Conservation (phyloP, 495 filamentous ascomycete species). For the Penicillium macrosclerotiorum region DNA sequence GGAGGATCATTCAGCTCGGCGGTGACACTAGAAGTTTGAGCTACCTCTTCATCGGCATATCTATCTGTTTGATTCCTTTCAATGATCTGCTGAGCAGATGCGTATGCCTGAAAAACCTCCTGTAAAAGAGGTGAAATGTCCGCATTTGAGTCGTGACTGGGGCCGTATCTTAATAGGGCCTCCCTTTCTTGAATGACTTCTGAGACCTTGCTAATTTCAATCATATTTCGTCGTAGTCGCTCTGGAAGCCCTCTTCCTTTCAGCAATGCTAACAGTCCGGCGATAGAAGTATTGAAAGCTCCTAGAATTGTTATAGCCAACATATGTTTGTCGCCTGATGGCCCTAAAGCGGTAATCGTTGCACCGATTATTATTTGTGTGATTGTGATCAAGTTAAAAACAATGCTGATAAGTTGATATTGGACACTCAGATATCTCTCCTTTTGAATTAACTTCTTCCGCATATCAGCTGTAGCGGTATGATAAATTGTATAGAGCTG, state of each 20-base stretch:
- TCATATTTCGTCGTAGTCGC: slow-evolving; percentile 42
- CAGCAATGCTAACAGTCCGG: slow-evolving; percentile 47
- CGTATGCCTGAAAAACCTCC: slow-evolving; percentile 4
- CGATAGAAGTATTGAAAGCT: slow-evolving; percentile 46
- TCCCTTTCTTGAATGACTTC: slow-evolving; percentile 39
- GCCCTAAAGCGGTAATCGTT: slow-evolving; percentile 44
- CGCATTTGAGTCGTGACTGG: neutral
- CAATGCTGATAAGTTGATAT: neutral
- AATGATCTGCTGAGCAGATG: slow-evolving; percentile 2
- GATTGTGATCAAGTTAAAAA: slow-evolving; percentile 16
- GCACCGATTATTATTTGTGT: slow-evolving; percentile 47
- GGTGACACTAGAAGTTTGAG: neutral
- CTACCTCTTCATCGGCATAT: neutral
- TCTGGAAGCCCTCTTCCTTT: slow-evolving; percentile 52
- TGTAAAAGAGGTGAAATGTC: slow-evolving; percentile 2
- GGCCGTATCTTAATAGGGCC: slow-evolving; percentile 1
- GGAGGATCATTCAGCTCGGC: neutral
- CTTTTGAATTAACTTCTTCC: neutral
- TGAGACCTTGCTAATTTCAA: slow-evolving; percentile 44
- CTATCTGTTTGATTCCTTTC: slow-evolving; percentile 13
- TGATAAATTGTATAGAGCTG: neutral
- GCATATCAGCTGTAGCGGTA: neutral
- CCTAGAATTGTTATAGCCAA: slow-evolving; percentile 43
- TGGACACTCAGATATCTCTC: neutral
- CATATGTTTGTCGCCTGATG: slow-evolving; percentile 34